These are phyloP conservation scores for Heterobasidion irregulare DNA, from an alignment of 1,284 basidiomycete genomes.

Conservation along the genomic window DNA sequence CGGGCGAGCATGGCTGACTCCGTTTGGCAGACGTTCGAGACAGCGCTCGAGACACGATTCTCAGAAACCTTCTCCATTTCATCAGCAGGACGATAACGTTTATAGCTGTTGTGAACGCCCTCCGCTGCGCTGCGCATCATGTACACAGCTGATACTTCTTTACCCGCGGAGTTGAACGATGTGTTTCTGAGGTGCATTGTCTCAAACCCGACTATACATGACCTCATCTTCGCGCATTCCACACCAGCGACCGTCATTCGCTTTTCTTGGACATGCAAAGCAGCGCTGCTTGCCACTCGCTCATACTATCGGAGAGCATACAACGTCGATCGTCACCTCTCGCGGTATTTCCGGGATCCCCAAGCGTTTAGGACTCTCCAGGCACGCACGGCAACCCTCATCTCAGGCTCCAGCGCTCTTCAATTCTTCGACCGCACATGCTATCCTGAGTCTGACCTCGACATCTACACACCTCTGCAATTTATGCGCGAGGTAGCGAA, in stretches of 20 bases:
- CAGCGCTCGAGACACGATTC: no score
- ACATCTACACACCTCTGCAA: conserved; percentile 30
- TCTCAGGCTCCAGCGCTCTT: conserved; percentile 43
- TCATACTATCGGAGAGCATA: conserved; percentile 11
- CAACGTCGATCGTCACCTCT: conserved; percentile 19
- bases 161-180: not conserved
- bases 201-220: not conserved
- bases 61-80: no score
- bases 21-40: no score
- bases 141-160: not conserved
- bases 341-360: conserved; percentile 20
- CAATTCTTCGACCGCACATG: conserved; percentile 36
- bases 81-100: not conserved
- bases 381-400: conserved; percentile 30
- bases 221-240: not conserved
- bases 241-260: not conserved
- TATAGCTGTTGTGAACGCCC: not conserved
- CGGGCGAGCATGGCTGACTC: no score
- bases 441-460: conserved; percentile 39
- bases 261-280: not conserved
- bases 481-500: not conserved
- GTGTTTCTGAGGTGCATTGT: not conserved
- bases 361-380: conserved; percentile 35
- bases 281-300: not conserved
- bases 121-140: not conserved